These are phyloP conservation scores for Lasiosphaeriaceae sp. DNA, from an alignment of 495 filamentous ascomycete genomes.

Conservation along the genomic window DNA sequence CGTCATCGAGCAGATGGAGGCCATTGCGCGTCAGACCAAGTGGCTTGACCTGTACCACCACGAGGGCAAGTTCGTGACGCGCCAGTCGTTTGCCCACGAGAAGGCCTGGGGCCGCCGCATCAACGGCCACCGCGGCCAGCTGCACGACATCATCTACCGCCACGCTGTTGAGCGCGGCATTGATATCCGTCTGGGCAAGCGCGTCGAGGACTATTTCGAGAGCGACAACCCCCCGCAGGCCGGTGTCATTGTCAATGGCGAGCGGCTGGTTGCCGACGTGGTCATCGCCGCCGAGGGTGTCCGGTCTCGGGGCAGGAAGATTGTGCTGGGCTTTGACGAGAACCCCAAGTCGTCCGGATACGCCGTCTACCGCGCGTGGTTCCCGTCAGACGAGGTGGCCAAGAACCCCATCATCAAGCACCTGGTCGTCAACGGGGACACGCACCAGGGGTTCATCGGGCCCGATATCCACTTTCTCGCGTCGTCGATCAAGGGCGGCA, in stretches of 20 bases:
- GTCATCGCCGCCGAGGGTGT: slow-evolving; percentile 64
- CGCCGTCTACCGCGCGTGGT: slow-evolving; percentile 59
- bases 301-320: slow-evolving; percentile 53
- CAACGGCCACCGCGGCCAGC: slow-evolving; percentile 61
- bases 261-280: slow-evolving; percentile 50
- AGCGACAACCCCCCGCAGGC: slow-evolving; percentile 40
- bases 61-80: slow-evolving; percentile 28
- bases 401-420: slow-evolving; percentile 57
- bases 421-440: slow-evolving; percentile 61
- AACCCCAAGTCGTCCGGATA: slow-evolving; percentile 57
- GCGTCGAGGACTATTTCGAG: slow-evolving; percentile 61
- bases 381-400: slow-evolving; percentile 55
- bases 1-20: slow-evolving; percentile 44
- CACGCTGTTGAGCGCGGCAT: slow-evolving; percentile 55
- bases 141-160: slow-evolving; percentile 57
- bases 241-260: slow-evolving; percentile 51
- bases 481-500: slow-evolving; percentile 56
- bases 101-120: slow-evolving; percentile 30
- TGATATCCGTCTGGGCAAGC: slow-evolving; percentile 49
- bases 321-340: slow-evolving; percentile 61
- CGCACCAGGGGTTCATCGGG: slow-evolving; percentile 56
- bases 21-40: slow-evolving; percentile 44
- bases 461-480: slow-evolving; percentile 64
- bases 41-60: slow-evolving; percentile 33
- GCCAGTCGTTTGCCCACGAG: slow-evolving; percentile 28